These are phyloP conservation scores for Quercus wislizeni DNA, from an alignment of 306 rosid genomes.

Conservation along the genomic window DNA sequence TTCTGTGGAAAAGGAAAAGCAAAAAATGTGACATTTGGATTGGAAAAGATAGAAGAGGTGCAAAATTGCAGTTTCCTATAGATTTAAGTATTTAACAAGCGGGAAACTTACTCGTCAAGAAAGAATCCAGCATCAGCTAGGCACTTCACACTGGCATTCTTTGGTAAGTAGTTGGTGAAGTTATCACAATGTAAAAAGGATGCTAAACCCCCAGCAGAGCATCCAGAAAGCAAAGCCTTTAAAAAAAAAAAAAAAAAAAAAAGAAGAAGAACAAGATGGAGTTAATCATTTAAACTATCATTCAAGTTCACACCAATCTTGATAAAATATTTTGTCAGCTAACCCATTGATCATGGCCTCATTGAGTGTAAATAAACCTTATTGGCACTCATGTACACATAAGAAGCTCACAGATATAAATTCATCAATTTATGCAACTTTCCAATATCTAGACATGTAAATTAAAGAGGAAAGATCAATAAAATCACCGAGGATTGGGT, in stretches of 20 bases:
- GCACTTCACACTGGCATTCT: conserved; percentile 71
- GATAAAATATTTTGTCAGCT: neutral
- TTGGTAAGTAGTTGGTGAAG: conserved; percentile 65
- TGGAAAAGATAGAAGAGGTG: conserved; percentile 4
- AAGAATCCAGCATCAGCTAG: conserved; percentile 95
- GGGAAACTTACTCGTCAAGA: conserved; percentile 59
- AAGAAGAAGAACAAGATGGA: neutral
- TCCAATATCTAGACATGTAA: too few species aligned
- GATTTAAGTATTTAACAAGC: conserved; percentile 3
- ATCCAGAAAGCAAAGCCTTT: conserved; percentile 92
- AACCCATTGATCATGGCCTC: too few species aligned
- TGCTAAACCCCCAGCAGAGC: conserved; percentile 96
- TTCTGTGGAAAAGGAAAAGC: conserved; percentile 35
- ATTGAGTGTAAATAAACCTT: too few species aligned
- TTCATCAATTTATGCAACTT: too few species aligned
- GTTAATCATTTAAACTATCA: neutral
- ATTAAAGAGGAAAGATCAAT: neutral
- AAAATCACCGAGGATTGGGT: neutral
- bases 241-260: conserved; percentile 12
- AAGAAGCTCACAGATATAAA: neutral
- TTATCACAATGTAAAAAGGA: conserved; percentile 80
- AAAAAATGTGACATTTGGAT: neutral
- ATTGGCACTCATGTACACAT: neutral
- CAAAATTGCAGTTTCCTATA: neutral
- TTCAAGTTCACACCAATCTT: conserved; percentile 12